A percentile compares a stretch with the other conserved stretches of the same genome.
phyloP scores from a whole-genome alignment of 352 stramenopile genomes.

The Globisporangium acanthophoron region DNA sequence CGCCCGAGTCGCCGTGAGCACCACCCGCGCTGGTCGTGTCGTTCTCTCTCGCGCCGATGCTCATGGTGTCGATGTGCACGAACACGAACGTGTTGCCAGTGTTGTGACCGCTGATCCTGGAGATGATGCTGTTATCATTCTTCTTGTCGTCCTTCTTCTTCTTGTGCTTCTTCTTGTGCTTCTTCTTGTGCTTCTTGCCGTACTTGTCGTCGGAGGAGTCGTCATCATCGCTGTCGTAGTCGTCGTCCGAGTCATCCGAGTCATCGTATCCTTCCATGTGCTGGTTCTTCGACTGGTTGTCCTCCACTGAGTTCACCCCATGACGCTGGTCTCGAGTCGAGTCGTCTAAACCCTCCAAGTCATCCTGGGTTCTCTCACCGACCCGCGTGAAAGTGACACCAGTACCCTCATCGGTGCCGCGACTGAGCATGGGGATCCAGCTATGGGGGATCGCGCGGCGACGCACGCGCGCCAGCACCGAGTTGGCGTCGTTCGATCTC shows the following conservation, averaged over 20 bases:
- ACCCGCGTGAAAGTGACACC: background rate
- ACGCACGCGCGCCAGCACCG: background rate
- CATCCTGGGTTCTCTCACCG: background rate
- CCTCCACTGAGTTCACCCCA: background rate
- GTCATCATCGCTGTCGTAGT: slow-evolving; percentile 13
- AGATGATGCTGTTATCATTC: slow-evolving; percentile 19
- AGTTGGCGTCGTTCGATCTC: background rate
- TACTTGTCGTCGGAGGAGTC: slow-evolving; percentile 1
- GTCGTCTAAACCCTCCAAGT: background rate
- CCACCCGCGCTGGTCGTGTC: background rate
- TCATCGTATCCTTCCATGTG: background rate
- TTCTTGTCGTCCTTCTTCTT: slow-evolving; percentile 12
- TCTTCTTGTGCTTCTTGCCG: slow-evolving; percentile 15
- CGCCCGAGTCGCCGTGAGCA: background rate
- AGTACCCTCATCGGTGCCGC: background rate
- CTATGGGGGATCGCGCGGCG: background rate
- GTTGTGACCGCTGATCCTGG: slow-evolving; percentile 26
- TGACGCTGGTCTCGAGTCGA: background rate
- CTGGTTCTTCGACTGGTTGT: background rate
- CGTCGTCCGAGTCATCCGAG: slow-evolving; percentile 4
- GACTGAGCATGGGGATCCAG: background rate
- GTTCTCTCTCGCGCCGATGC: slow-evolving; percentile 5
- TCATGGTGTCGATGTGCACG: slow-evolving; percentile 22
- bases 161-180: slow-evolving; percentile 12
- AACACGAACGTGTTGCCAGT: slow-evolving; percentile 36